Base-by-base conservation (phyloP, 208 protist genomes). In the Trypanosoma scelopori region DNA sequence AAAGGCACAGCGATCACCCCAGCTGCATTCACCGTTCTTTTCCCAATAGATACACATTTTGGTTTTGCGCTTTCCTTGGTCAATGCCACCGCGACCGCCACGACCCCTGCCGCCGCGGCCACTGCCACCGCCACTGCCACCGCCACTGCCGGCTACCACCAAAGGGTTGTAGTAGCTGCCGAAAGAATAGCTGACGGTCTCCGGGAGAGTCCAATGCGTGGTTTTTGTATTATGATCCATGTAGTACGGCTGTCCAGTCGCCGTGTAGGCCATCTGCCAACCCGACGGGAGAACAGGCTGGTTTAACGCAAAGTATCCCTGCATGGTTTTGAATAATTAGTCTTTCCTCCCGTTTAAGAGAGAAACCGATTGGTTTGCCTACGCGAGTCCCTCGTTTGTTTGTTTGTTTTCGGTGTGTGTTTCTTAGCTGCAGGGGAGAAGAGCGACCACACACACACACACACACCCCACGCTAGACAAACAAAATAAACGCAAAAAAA, bases 31-130 rank as follows among this genome's bases (percentile, higher is more conserved):
- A 15, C 86, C 86, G 69, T 83, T 87, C 75, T 92, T 87, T 65
- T 92, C 82, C 79, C 81, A 92, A 71, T 92, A 89, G 35, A 89
- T 88, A 72, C 86, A 92, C 81, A 92, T 86, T 75, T 92, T 92
- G 5, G 83, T 88, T 76, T 92, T 92, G 65, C 71, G 71, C 77
- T 92, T 92, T n/a, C 76, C 58, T 50, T 77, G 76, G 64, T 92
- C 86, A 55, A 92, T 92, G 16, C 86, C 86, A 30, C 48, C 69
- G 27, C 67, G 72, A 45, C 58, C 69, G 27, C 79, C 69, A 50
- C 70, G 69, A 13, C 37, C 20, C 20, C 46, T 64, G n/a, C 68
- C 62, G 37, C 79, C 64, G 47, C 72, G 62, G 35, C 74, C 66
- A 46, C 25, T 35, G n/a, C 37, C 20, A 39, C 46, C 67, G n/a